These are phyloP conservation scores for Helicocarpus griseus DNA, from an alignment of 2,329 filamentous ascomycete species.

Conservation along the genomic window DNA sequence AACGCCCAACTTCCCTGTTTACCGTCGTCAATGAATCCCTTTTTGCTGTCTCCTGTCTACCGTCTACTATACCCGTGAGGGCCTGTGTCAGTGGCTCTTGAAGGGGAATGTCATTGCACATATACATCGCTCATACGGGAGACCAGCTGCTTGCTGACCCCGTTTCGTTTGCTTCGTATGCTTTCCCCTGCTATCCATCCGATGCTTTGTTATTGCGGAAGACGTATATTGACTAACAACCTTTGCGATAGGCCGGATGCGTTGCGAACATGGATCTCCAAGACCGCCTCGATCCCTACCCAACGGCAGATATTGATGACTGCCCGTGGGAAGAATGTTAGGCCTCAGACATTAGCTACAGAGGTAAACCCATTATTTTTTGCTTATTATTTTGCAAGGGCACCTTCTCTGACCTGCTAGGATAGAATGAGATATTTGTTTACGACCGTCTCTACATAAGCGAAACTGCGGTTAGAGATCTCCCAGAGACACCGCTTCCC, in stretches of 20 bases:
- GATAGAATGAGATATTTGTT: constrained; percentile 76
- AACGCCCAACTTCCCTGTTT: not conserved
- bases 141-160: constrained; percentile 73
- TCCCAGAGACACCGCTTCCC: constrained; percentile 44
- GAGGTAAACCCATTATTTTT: constrained; percentile 48
- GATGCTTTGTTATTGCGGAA: constrained; percentile 13
- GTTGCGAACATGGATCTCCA: constrained; percentile 70
- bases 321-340: constrained; percentile 71
- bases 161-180: constrained; percentile 63
- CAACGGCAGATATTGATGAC: constrained; percentile 84
- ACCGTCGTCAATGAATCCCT: not conserved
- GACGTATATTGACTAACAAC: constrained; percentile 14
- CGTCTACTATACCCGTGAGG: constrained; percentile 11
- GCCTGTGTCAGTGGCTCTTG: constrained; percentile 9
- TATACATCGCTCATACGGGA: constrained; percentile 89
- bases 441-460: constrained; percentile 71
- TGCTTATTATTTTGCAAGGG: constrained; percentile 1
- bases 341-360: constrained; percentile 65
- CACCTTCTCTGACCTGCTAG: constrained; percentile 5
- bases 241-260: constrained; percentile 59
- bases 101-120: constrained; percentile 69
- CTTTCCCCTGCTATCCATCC: constrained; percentile 16
- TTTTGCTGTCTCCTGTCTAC: not conserved
- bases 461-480: constrained; percentile 37
- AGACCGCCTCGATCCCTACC: constrained; percentile 61